phyloP scores from a whole-genome alignment of 352 stramenopile species.

The Phytophthora vignae region DNA sequence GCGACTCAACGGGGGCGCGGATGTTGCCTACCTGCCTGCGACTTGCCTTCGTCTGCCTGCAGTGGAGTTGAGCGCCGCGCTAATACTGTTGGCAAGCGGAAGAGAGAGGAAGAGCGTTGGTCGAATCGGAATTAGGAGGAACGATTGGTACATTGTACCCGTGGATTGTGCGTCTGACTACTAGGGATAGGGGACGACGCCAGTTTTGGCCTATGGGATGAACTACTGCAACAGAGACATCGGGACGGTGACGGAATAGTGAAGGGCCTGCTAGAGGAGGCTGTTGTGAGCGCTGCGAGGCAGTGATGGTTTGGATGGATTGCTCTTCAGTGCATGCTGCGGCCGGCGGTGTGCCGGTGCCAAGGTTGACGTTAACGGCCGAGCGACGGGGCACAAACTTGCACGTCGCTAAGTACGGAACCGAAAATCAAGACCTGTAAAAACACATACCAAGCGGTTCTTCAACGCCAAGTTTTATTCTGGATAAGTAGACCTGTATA shows the following conservation, averaged over 20 bases:
- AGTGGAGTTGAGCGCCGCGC: not conserved
- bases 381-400: not conserved
- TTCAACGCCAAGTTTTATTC: not conserved
- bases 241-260: too few relatives aligned
- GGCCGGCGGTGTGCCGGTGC: not conserved
- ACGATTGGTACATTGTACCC: not conserved
- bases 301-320: too few relatives aligned
- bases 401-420: not conserved
- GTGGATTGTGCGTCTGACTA: not conserved
- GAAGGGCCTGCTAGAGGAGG: too few relatives aligned
- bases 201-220: not conserved
- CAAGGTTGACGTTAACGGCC: not conserved
- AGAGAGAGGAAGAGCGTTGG: not conserved
- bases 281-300: too few relatives aligned
- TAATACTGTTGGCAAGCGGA: not conserved
- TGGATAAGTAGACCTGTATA: not conserved
- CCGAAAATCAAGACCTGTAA: not conserved
- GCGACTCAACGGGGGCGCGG: not conserved
- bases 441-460: not conserved
- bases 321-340: too few relatives aligned
- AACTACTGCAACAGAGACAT: too few relatives aligned
- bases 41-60: too few relatives aligned
- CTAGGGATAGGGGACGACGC: slow-evolving; percentile 2
- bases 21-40: not conserved
- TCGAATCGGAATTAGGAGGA: not conserved